phyloP scores from a whole-genome alignment of 164 flowering plant species.

The Vitis rotundifolia region DNA sequence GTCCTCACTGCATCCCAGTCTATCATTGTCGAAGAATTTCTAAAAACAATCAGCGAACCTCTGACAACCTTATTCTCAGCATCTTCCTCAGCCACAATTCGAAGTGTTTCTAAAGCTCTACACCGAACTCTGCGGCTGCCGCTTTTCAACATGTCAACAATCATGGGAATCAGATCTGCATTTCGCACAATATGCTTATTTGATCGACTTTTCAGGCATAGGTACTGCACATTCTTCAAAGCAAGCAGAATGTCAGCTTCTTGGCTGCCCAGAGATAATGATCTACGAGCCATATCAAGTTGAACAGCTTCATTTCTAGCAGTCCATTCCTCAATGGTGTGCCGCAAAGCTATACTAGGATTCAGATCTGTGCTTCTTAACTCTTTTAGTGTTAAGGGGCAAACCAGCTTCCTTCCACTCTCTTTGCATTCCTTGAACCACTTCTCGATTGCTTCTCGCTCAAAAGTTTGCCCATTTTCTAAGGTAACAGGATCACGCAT shows the following conservation, averaged over 20 bases:
- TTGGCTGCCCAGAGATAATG: conserved; percentile 46
- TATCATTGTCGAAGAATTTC: not conserved
- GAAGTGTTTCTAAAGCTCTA: conserved; percentile 82
- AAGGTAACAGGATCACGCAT: conserved; percentile 90
- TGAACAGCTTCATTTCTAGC: conserved; percentile 86
- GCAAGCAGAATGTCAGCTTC: conserved; percentile 66
- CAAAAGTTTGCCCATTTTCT: conserved; percentile 92
- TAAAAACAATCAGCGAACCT: conserved; percentile 19
- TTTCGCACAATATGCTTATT: conserved; percentile 64
- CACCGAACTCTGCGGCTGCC: conserved; percentile 66
- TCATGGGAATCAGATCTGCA: conserved; percentile 66
- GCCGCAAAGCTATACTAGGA: conserved; percentile 82
- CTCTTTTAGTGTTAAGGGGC: conserved; percentile 80
- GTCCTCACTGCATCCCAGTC: conserved; percentile 1
- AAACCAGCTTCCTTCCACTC: conserved; percentile 68
- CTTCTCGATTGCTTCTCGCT: conserved; percentile 87
- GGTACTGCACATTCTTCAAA: conserved; percentile 59
- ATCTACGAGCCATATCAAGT: conserved; percentile 74
- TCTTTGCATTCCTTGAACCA: conserved; percentile 90
- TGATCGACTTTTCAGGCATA: conserved; percentile 56
- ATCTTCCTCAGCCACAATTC: conserved; percentile 73
- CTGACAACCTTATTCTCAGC: conserved; percentile 73
- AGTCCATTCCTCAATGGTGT: conserved; percentile 93
- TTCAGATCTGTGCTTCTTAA: conserved; percentile 70
- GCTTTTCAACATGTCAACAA: conserved; percentile 77